phyloP scores from a whole-genome alignment of 345 rosid species.

The Linum tenue region DNA sequence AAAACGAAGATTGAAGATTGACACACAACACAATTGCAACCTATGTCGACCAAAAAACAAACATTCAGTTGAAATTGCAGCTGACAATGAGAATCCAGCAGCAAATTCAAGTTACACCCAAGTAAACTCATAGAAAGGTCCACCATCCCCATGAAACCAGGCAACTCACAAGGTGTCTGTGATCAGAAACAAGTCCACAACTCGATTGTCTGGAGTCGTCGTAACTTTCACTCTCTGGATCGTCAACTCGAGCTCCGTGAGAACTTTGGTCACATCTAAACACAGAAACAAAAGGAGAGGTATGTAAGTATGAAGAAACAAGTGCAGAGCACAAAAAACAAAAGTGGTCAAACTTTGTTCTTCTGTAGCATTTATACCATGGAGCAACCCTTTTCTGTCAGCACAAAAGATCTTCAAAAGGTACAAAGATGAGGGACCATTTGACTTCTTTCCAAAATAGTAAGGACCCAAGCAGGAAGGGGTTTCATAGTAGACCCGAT shows the following conservation, averaged over 20 bases:
- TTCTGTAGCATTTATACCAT: conserved; percentile 5
- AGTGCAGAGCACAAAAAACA: not conserved
- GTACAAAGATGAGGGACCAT: conserved; percentile 7
- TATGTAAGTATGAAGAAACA: not conserved
- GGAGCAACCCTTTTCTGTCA: conserved; percentile 22
- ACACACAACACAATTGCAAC: too few relatives aligned
- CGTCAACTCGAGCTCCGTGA: conserved; percentile 20
- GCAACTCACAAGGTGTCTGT: conserved; percentile 19
- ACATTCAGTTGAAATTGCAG: too few relatives aligned
- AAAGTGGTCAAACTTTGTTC: not conserved
- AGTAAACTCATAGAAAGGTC: too few relatives aligned
- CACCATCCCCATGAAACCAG: too few relatives aligned
- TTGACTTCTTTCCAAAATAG: conserved; percentile 9
- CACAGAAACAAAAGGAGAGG: not conserved
- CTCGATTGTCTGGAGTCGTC: conserved; percentile 24
- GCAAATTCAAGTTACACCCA: too few relatives aligned
- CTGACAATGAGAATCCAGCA: too few relatives aligned
- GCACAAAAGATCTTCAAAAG: conserved; percentile 19
- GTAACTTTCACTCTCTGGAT: conserved; percentile 26
- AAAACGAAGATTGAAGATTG: too few relatives aligned
- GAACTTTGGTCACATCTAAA: conserved; percentile 22
- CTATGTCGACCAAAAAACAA: too few relatives aligned
- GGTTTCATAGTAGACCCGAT: conserved; percentile 12
- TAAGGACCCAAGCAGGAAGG: conserved; percentile 21
- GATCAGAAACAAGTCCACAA: conserved; percentile 23